Base-by-base conservation (phyloP, 305 asterid genomes). In the Fraxinus dipetala region DNA sequence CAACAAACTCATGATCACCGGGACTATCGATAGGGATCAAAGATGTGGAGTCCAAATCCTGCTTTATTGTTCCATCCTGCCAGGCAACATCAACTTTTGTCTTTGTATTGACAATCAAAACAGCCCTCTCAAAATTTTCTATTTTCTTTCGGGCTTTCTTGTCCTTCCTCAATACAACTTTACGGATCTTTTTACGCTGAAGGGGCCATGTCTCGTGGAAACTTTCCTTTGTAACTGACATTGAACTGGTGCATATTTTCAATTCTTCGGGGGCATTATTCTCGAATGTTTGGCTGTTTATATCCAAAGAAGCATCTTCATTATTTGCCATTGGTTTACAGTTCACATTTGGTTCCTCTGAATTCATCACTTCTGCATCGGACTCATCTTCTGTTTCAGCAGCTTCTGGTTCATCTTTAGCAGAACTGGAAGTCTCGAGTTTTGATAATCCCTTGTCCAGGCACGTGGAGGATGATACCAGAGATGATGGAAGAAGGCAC, bases 1-100 rank as follows among this genome's bases (percentile, higher is more conserved):
- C 91, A 78, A 96, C 96, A 86, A 96, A 96, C 86, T 96, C 99
- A 84, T 93, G 98, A 87, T 96, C 98, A 38, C 97, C 98, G 9
- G 98, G 98, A 83, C 89, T 92, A 76, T 95, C 98, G 72, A 95
- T 89, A 56, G 98, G 96, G 85, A 93, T 91, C 86, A 96, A 87
- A 87, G 91, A 87, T 78, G 93, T 89, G 3, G 98, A 91, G 79
- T 86, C 89, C 85, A 93, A 56, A 36, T 88, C 91, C 61, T 78
- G 86, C 86, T 85, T 86, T 81, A 90, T 87, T 9, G 87, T 89
- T 81, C 98, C 98, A 87, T 96, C 94, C 83, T 95, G 99, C 98
- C 98, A 95, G 48, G 91, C 94, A 79, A 96, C 94, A 83, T 91
- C 96, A 87, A 91, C 93, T 82, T 81, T 89, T 72, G 98, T 93